Conservation (phyloP, 768 basidiomycete species). For the Hypsizygus marmoreus region DNA sequence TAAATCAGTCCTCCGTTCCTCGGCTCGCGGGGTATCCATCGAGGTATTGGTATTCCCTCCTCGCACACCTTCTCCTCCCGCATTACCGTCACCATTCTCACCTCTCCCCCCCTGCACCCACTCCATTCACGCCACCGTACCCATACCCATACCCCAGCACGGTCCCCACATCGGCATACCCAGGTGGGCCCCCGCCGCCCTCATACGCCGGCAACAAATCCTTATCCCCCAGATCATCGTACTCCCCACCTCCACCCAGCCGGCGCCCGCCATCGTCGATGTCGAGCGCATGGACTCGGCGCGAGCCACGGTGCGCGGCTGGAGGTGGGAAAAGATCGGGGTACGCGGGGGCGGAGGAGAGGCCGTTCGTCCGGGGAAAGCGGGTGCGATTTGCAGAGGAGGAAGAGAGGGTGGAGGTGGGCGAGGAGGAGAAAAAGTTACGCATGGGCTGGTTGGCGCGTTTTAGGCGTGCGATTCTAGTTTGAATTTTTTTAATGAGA, state of each 20-base stretch:
- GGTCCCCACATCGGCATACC: conserved; percentile 37
- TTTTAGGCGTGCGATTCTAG: conserved; percentile 13
- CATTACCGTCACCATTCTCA: no score
- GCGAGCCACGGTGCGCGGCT: conserved; percentile 12
- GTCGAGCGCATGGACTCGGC: conserved; percentile 34
- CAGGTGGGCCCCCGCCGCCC: conserved; percentile 45
- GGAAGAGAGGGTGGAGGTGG: neutral
- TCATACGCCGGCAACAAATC: conserved; percentile 53
- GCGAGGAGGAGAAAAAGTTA: conserved; percentile 14
- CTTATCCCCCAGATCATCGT: conserved; percentile 39
- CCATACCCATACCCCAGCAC: no score
- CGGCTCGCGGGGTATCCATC: no score
- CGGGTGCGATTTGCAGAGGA: conserved; percentile 4
- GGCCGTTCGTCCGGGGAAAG: conserved; percentile 21
- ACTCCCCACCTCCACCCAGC: conserved; percentile 20
- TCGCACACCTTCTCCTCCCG: no score
- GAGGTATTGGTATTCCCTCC: no score
- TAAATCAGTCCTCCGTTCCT: no score
- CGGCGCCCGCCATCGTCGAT: conserved; percentile 44
- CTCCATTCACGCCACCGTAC: no score
- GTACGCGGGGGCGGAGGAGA: conserved; percentile 22
- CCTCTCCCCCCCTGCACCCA: no score
- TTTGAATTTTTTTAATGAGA: neutral
- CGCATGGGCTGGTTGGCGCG: conserved; percentile 13
- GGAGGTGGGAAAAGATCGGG: conserved; percentile 1